Percentiles rank a stretch among this genome's conserved stretches.
phyloP scores from a whole-genome alignment of 2,329 filamentous ascomycete genomes.

The Coccinonectria pachysandricola region DNA sequence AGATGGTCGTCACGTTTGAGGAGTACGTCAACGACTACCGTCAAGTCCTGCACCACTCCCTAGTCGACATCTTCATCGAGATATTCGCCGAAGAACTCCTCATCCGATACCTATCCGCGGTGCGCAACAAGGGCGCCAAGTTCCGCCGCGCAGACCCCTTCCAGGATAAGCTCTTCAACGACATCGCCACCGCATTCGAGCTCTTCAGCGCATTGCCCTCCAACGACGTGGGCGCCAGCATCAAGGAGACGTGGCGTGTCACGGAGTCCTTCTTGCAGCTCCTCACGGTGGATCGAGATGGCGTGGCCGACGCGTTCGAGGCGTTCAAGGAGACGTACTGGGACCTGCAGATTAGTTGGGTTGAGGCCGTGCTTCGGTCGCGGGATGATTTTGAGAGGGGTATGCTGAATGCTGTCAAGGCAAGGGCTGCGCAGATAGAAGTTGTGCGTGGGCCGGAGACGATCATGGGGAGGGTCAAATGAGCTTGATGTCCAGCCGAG shows the following conservation, averaged over 20 bases:
- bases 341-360: slow-evolving; percentile 92
- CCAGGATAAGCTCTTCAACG: slow-evolving; percentile 86
- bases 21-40: slow-evolving; percentile 89
- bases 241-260: slow-evolving; percentile 88
- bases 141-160: slow-evolving; percentile 82
- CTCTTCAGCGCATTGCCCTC: slow-evolving; percentile 70
- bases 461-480: slow-evolving; percentile 90
- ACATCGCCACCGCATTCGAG: slow-evolving; percentile 80
- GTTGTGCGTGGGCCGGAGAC: slow-evolving; percentile 77
- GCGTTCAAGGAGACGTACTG: slow-evolving; percentile 79
- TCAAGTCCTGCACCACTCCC: slow-evolving; percentile 70
- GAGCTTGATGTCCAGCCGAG: slow-evolving; percentile 2
- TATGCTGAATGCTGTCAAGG: slow-evolving; percentile 83
- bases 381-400: slow-evolving; percentile 89
- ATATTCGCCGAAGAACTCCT: slow-evolving; percentile 89
- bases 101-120: slow-evolving; percentile 68
- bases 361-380: slow-evolving; percentile 77
- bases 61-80: slow-evolving; percentile 86
- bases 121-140: slow-evolving; percentile 83
- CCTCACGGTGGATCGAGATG: slow-evolving; percentile 64
- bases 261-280: slow-evolving; percentile 76
- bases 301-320: slow-evolving; percentile 68
- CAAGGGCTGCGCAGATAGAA: slow-evolving; percentile 73
- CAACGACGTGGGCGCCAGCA: slow-evolving; percentile 56
- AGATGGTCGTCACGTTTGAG: slow-evolving; percentile 88